Percentiles rank a stretch among this genome's conserved stretches.
These are phyloP conservation scores for Hydnum rufescens DNA, from an alignment of 768 basidiomycete genomes.

Conservation along the genomic window DNA sequence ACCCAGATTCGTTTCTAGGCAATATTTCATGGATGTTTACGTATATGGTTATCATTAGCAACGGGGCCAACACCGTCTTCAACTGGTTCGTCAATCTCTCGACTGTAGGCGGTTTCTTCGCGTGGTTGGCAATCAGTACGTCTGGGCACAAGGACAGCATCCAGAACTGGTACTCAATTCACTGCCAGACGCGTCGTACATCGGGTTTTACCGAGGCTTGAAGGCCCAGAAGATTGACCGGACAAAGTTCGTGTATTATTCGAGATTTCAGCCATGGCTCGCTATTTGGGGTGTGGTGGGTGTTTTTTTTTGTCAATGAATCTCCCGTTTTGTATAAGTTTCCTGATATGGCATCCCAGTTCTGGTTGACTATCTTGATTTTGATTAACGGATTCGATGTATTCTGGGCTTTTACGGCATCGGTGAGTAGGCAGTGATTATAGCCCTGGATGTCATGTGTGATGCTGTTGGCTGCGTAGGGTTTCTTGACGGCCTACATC, in stretches of 20 bases:
- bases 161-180: too few relatives aligned
- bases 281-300: conserved; percentile 55
- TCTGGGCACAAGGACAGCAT: too few relatives aligned
- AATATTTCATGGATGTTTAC: too few relatives aligned
- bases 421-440: conserved; percentile 31
- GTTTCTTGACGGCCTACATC: conserved; percentile 17
- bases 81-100: conserved; percentile 23
- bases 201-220: conserved; percentile 30
- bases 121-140: conserved; percentile 59
- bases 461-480: too few relatives aligned
- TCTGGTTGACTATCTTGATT: conserved; percentile 32
- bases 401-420: conserved; percentile 41
- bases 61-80: conserved; percentile 37
- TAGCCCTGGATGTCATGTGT: conserved; percentile 19
- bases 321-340: not conserved
- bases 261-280: conserved; percentile 31
- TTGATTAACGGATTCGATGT: conserved; percentile 35
- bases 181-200: conserved; percentile 38
- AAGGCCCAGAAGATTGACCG: conserved; percentile 27
- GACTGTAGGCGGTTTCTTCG: conserved; percentile 46
- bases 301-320: conserved; percentile 32
- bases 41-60: too few relatives aligned
- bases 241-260: conserved; percentile 19
- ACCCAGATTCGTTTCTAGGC: too few relatives aligned
- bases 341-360: too few relatives aligned